Evolutionary conservation across 768 basidiomycete species (phyloP).

Genomic region (Agaricus blazei): DNA sequence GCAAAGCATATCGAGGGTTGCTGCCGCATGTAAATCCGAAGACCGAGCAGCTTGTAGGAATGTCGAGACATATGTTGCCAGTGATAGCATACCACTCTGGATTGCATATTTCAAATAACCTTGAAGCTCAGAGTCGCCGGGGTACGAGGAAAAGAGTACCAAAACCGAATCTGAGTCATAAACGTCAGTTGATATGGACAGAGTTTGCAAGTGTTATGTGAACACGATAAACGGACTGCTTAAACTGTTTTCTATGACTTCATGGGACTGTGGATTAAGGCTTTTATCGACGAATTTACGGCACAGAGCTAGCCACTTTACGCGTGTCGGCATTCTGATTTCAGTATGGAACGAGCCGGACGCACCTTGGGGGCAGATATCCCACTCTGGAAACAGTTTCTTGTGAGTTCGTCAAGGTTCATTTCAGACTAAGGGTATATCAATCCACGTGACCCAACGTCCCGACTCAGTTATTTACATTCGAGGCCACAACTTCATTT

Average conservation of each 20-base stretch:
- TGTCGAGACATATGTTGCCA: constrained; percentile 56
- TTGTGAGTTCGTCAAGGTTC: constrained; percentile 66
- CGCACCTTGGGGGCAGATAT: constrained; percentile 56
- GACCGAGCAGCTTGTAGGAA: constrained; percentile 67
- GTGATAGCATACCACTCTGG: constrained; percentile 47
- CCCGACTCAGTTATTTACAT: neutral
- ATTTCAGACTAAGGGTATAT: constrained; percentile 25
- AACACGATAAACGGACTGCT: constrained; percentile 6
- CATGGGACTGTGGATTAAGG: constrained; percentile 29
- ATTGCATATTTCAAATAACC: constrained; percentile 62
- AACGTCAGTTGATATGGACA: neutral
- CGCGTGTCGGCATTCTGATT: constrained; percentile 7
- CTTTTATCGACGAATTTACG: constrained; percentile 55
- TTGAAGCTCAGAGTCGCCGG: constrained; percentile 64
- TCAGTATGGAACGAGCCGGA: neutral
- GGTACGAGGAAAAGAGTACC: constrained; percentile 59
- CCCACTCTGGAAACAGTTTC: constrained; percentile 71
- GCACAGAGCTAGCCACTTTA: constrained; percentile 65
- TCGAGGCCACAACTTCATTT: neutral
- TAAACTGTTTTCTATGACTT: constrained; percentile 36
- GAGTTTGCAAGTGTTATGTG: neutral
- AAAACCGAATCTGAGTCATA: constrained; percentile 57
- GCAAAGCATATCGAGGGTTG: constrained; percentile 69
- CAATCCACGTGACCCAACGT: neutral
- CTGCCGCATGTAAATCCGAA: constrained; percentile 53